Base-by-base conservation (phyloP, 257 asterid genomes). In the Solanum sitiens region DNA sequence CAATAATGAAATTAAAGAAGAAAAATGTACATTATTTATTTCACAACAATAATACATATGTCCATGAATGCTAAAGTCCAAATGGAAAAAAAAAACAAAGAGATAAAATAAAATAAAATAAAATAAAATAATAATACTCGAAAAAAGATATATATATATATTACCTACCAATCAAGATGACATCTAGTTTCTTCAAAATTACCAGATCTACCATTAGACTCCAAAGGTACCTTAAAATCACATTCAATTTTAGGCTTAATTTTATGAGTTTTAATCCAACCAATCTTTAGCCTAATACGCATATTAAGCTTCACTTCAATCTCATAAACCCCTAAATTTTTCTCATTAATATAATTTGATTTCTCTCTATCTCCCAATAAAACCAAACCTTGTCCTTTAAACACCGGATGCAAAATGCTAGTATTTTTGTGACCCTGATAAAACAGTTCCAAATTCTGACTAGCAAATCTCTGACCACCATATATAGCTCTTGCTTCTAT, bases 191-290 rank as follows among this genome's bases (percentile, higher is more conserved):
- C 40, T 84, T 91, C 89, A 74, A 87, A 93, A 79, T 25, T 87
- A 1, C 87, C 85, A 11, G 93, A 88, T 86, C 90, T 87, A 12
- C 95, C 94, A 86, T 90, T 94, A 14, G 93, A 86, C 7, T 10
- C 68, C 93, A 95, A 86, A 40, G 98, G 98, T 44, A 96, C 87
- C 88, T 87, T 85, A 90, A 96, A 82, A 87, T 93, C 94, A 89
- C 98, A 96, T 53, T 94, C 92, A 71, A 94, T 95, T 92, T 91
- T 93, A 50, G 98, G 95, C 92, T 92, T 96, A n/a, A 95, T 84
- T 61, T 59, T 94, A 16, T 90, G 75, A 1, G 95, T 89, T 83
- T 90, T 95, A 56, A 95, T 87, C 86, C 92, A 86, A 86, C 90
- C 83, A 63, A 91, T 89, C 89, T 91, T 94, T 86, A 94, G 70